Base-by-base conservation (phyloP, 148 eudicot species). In the Chenopodium quinoa region DNA sequence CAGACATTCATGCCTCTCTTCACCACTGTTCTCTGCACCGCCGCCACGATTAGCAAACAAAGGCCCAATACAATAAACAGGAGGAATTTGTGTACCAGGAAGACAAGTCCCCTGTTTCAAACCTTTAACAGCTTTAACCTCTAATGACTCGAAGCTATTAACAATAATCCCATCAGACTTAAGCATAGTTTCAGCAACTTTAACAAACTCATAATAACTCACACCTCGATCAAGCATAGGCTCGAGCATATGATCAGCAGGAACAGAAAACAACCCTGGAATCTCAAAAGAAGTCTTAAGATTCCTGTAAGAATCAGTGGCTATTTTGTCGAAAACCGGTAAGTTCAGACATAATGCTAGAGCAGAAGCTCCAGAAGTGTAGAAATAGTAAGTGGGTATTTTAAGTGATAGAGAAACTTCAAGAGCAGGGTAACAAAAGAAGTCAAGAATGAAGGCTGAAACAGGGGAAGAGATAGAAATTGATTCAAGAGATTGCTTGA, bases 211-310 rank as follows among this genome's bases (percentile, higher is more conserved):
- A 13, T 72, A 19, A 5, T 85, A 86, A 7, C 71, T 77, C 0
- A 31, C 10, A n/a, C 75, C 64, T 2, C 88, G 76, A 22, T 88
- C 87, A 0, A 88, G 79, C 40, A 79, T 4, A 2, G 89, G 88
- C 64, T 52, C 74, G 3, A 79, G 8, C 92, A 89, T 76, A 8
- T 87, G 82, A 11, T 78, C 62, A 20, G 93, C 29, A 0, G 85
- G 90, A 31, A 91, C 82, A 0, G 90, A 84, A 4, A 90, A 91
- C 77, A 88, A 14, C 1, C 89, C 85, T 0, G 93, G 92, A 47
- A 87, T 71, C n/a, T 88, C 32, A 34, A 91, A 69, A 14, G 44
- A 48, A 11, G 71, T 37, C 14, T 77, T 63, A 25, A 88, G 69
- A 25, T 89, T 90, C 73, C 80, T 88, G 60, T 83, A 85, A 29